Base-by-base conservation (phyloP, 148 eudicot genomes). In the Vaccinium macrocarpon region DNA sequence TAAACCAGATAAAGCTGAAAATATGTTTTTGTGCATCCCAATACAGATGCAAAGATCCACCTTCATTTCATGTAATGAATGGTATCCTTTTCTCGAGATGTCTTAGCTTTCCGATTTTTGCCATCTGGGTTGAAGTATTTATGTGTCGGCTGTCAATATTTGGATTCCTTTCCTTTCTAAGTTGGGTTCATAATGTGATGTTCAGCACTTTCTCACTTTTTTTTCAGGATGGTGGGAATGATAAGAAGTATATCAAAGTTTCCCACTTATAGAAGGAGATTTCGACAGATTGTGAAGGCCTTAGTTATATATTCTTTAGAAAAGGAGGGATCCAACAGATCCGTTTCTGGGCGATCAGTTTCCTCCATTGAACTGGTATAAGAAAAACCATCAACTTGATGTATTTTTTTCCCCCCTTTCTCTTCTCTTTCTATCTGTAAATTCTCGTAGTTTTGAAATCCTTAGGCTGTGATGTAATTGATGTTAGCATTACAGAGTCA, bases 231-330 rank as follows among this genome's bases (percentile, higher is more conserved):
- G 82, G 56, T 38, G 10, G 82, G 82, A 79, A 79, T 79, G 82
- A 35, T 35, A 35, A 79, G 68, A 79, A 79, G 82, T n/a, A 12
- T 79, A 35, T 55, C 82, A 8, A 79, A 91, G 86, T 89, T 97
- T 80, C 99, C 98, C n/a, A 96, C 97, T 27, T 92, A 92, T 84
- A 90, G 99, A 83, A 90, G 97, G 85, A 89, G 64, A 87, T 95
- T 81, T 84, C 90, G 93, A 8, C 92, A 91, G 21, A 87, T 93
- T 21, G 88, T 96, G 61, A 96, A 96, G 89, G 85, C 86, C 13
- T 88, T 96, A 82, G 57, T 91, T 6, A 35, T 88, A 2, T 86
- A 92, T 75, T 87, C 91, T 8, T 62, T 70, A 1, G 94, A 85
- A 2, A 89, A 88, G 78, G 93, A 91, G 21, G 94, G 91, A 25